Percentiles rank a stretch among this genome's conserved stretches.
phyloP scores from a whole-genome alignment of 805 yeast species.

The Candida taoyuanica region DNA sequence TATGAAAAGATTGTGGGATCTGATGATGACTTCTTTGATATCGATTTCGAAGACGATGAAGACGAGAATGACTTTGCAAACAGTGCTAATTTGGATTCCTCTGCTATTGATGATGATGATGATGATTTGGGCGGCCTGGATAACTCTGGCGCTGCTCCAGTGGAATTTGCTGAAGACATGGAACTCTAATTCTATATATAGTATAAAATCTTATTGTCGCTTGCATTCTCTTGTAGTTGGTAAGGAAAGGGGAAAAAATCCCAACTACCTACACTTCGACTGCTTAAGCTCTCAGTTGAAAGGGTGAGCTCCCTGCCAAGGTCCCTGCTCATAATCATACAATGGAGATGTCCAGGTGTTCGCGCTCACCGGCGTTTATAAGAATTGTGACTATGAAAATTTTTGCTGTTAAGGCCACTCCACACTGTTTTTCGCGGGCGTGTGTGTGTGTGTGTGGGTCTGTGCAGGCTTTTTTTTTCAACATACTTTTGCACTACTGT shows the following conservation, averaged over 20 bases:
- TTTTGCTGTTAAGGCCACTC: constrained; percentile 5
- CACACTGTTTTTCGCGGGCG: neutral
- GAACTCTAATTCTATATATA: constrained; percentile 17
- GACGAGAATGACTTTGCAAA: constrained; percentile 36
- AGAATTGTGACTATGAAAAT: constrained; percentile 15
- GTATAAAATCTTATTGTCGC: neutral
- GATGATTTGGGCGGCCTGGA: constrained; percentile 10
- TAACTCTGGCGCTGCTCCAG: constrained; percentile 27
- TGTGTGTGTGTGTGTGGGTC: neutral
- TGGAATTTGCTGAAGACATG: constrained; percentile 36
- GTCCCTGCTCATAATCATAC: no score
- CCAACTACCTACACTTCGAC: no score
- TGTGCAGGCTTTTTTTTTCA: neutral
- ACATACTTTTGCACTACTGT: neutral
- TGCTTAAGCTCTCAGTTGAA: no score
- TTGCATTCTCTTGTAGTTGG: constrained; percentile 2
- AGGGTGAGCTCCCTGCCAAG: no score
- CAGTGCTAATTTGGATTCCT: constrained; percentile 22
- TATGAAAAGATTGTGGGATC: constrained; percentile 83
- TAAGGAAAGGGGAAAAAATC: no score
- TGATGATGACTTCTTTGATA: constrained; percentile 93
- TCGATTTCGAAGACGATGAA: constrained; percentile 88
- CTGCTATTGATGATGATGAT: constrained; percentile 22
- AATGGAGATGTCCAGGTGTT: no score
- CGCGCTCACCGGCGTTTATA: constrained; percentile 10